Conservation (phyloP, 768 basidiomycete species). For the Psilocybe azurescens region DNA sequence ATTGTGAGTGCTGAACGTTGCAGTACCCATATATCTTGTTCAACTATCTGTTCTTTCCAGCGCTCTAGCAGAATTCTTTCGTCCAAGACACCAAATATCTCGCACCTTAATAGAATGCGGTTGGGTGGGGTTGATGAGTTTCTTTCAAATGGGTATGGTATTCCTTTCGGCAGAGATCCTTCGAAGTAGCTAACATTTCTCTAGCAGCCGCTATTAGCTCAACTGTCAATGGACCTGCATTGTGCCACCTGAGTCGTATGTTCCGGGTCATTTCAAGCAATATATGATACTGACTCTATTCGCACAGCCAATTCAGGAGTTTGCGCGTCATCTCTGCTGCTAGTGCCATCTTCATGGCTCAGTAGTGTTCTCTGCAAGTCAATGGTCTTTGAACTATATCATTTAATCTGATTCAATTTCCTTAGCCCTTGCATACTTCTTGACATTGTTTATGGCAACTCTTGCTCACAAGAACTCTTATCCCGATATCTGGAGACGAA, state of each 20-base stretch:
- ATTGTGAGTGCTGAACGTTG: conserved; percentile 32
- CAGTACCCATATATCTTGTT: not conserved
- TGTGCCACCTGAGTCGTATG: conserved; percentile 39
- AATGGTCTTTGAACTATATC: not conserved
- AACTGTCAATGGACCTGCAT: conserved; percentile 46
- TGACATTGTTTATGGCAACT: conserved; percentile 52
- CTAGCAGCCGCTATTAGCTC: conserved; percentile 54
- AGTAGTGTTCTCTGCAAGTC: conserved; percentile 50
- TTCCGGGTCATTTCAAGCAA: conserved; percentile 1
- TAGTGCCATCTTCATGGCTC: conserved; percentile 55
- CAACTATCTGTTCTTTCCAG: conserved; percentile 24
- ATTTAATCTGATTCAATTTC: not conserved
- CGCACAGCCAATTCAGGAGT: conserved; percentile 42
- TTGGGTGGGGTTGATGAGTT: conserved; percentile 56
- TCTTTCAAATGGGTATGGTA: conserved; percentile 55
- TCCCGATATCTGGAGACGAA: conserved; percentile 56
- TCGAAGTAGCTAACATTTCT: not conserved
- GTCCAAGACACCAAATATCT: conserved; percentile 42
- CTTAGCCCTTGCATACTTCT: conserved; percentile 52
- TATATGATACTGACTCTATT: conserved; percentile 7
- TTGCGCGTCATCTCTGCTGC: conserved; percentile 53
- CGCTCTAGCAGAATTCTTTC: conserved; percentile 41
- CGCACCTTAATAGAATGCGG: conserved; percentile 56
- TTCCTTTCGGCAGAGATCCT: not conserved
- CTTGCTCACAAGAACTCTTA: conserved; percentile 48